Evolutionary conservation across 148 eudicot genomes (phyloP).

Genomic region (Arctostaphylos glauca): DNA sequence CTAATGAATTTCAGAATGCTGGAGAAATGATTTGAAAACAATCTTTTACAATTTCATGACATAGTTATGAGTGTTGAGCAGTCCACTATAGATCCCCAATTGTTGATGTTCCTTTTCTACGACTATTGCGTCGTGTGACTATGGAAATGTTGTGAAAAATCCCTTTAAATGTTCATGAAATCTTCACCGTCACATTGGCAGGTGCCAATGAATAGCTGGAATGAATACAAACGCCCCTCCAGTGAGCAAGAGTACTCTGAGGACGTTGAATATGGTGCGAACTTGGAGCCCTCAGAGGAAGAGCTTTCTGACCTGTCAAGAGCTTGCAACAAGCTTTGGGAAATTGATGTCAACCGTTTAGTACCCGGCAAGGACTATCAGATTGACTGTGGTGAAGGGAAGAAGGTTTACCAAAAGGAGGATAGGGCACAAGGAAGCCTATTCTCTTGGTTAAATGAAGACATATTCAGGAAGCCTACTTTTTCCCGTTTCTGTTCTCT

Average conservation of each 20-base stretch:
- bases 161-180: neutral
- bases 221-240: slow-evolving; percentile 60
- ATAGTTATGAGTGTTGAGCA: neutral
- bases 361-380: slow-evolving; percentile 77
- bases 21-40: neutral
- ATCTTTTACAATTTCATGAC: neutral
- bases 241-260: slow-evolving; percentile 70
- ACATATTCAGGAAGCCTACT: slow-evolving; percentile 64
- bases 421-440: slow-evolving; percentile 81
- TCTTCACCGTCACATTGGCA: slow-evolving; percentile 23
- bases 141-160: neutral
- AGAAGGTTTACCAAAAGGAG: slow-evolving; percentile 65
- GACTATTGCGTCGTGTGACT: neutral
- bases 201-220: slow-evolving; percentile 70
- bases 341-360: slow-evolving; percentile 82
- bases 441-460: slow-evolving; percentile 71
- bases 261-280: slow-evolving; percentile 43
- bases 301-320: slow-evolving; percentile 68
- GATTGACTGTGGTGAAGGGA: slow-evolving; percentile 91
- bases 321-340: slow-evolving; percentile 95
- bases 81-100: neutral
- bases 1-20: neutral
- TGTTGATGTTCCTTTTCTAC: neutral
- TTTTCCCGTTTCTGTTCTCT: slow-evolving; percentile 82
- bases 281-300: slow-evolving; percentile 58